These are phyloP conservation scores for Symbiodinium pilosum DNA, from an alignment of 73 alveolate genomes.

Conservation along the genomic window DNA sequence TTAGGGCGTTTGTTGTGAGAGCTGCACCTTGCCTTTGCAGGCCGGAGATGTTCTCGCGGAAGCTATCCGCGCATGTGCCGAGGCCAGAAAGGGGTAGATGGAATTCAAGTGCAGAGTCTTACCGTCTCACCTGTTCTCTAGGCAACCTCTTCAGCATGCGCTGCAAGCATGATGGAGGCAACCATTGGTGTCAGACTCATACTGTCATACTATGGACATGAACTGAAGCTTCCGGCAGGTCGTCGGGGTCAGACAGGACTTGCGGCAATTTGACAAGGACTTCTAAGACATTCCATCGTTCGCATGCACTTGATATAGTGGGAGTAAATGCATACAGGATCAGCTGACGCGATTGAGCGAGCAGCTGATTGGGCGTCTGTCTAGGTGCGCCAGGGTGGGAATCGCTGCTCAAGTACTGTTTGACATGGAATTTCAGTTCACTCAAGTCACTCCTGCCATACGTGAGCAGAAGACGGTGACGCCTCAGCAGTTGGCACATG, in stretches of 20 bases:
- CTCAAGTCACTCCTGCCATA: too few relatives aligned
- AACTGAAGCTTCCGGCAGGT: not conserved
- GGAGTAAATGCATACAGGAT: too few relatives aligned
- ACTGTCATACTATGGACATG: not conserved
- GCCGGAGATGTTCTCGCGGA: constrained; percentile 29
- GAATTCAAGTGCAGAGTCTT: too few relatives aligned
- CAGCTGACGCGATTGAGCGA: not conserved
- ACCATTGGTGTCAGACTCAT: not conserved
- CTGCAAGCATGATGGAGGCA: constrained; percentile 17
- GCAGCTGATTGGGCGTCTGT: not conserved
- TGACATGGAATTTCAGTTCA: too few relatives aligned
- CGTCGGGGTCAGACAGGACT: not conserved
- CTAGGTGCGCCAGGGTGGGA: too few relatives aligned
- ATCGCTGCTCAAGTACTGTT: too few relatives aligned
- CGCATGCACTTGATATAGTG: too few relatives aligned
- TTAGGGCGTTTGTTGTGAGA: too few relatives aligned
- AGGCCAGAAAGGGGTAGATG: too few relatives aligned
- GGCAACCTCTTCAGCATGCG: not conserved
- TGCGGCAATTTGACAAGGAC: not conserved
- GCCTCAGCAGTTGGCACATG: too few relatives aligned
- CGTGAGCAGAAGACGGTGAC: too few relatives aligned
- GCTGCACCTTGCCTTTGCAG: not conserved
- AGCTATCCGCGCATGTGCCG: constrained; percentile 64
- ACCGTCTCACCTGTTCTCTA: not conserved
- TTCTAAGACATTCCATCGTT: too few relatives aligned